These are phyloP conservation scores for Mycena epipterygia DNA, from an alignment of 768 basidiomycete genomes.

Conservation along the genomic window DNA sequence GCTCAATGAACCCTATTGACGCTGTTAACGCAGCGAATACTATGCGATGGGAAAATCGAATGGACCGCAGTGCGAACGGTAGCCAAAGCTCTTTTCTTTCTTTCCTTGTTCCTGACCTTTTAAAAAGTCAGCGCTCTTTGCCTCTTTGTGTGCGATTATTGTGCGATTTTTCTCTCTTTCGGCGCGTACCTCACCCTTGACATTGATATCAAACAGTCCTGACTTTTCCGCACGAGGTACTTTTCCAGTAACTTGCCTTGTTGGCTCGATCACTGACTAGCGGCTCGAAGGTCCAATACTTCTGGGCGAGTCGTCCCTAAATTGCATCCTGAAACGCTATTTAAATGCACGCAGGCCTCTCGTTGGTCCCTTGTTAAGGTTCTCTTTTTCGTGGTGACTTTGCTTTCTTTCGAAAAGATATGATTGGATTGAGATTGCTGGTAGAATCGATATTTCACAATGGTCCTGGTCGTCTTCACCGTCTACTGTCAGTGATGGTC, in stretches of 20 bases:
- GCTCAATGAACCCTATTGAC: slow-evolving; percentile 3
- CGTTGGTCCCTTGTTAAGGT: slow-evolving; percentile 33
- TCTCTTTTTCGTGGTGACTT: slow-evolving; percentile 32
- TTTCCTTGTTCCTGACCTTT: neutral
- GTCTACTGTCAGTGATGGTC: slow-evolving; percentile 27
- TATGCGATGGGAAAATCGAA: slow-evolving; percentile 30
- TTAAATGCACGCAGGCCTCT: slow-evolving; percentile 8
- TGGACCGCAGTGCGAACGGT: slow-evolving; percentile 34
- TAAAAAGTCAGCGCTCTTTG: slow-evolving; percentile 31
- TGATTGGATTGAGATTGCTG: neutral
- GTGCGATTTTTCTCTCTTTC: slow-evolving; percentile 10
- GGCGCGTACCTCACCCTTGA: neutral
- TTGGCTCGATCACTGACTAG: neutral
- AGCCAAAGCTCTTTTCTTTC: neutral
- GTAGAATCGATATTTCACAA: slow-evolving; percentile 35
- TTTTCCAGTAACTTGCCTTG: neutral
- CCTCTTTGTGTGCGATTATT: slow-evolving; percentile 32
- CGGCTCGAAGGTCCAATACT: slow-evolving; percentile 26
- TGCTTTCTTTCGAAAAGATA: neutral
- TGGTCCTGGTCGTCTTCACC: slow-evolving; percentile 26
- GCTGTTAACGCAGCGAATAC: neutral
- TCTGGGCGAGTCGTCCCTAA: slow-evolving; percentile 25
- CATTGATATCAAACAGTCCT: neutral
- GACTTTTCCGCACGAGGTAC: slow-evolving; percentile 34
- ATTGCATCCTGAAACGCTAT: no score